phyloP scores from a whole-genome alignment of 805 yeast genomes.

The Danielozyma ontarioensis region DNA sequence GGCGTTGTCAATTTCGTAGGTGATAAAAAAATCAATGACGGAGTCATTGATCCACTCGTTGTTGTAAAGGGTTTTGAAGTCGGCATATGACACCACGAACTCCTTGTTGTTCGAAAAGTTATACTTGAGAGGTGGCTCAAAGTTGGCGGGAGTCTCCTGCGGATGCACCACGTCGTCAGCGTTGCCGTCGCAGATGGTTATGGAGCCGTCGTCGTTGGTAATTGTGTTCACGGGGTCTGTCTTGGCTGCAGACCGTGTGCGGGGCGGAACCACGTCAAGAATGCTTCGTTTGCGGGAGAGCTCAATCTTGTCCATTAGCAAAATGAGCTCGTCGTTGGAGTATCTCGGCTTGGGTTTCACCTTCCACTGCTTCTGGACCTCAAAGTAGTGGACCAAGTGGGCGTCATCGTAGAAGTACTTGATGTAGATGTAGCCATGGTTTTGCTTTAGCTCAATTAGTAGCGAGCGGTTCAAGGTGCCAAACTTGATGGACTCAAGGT shows the following conservation, averaged over 20 bases:
- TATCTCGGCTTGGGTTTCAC: slow-evolving; percentile 1
- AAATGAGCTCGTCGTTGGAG: slow-evolving; percentile 5
- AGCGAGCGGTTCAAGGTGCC: slow-evolving; percentile 5
- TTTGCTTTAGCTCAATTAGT: slow-evolving; percentile 5
- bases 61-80: slow-evolving; percentile 72
- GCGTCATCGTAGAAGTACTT: slow-evolving; percentile 6
- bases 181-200: neutral
- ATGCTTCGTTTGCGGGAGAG: neutral
- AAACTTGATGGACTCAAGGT: slow-evolving; percentile 7
- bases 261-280: neutral
- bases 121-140: slow-evolving; percentile 43
- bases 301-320: slow-evolving; percentile 1
- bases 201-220: neutral
- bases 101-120: slow-evolving; percentile 49
- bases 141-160: slow-evolving; percentile 30
- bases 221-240: neutral
- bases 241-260: too few relatives aligned
- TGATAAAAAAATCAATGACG: slow-evolving; percentile 77
- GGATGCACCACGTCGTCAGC: slow-evolving; percentile 1
- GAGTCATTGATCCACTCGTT: slow-evolving; percentile 89
- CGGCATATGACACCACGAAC: slow-evolving; percentile 59
- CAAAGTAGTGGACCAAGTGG: slow-evolving; percentile 7
- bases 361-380: slow-evolving; percentile 3
- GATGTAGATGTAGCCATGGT: slow-evolving; percentile 7
- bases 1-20: slow-evolving; percentile 44